These are phyloP conservation scores for Metschnikowia drakensbergensis DNA, from an alignment of 805 yeast genomes.

Conservation along the genomic window DNA sequence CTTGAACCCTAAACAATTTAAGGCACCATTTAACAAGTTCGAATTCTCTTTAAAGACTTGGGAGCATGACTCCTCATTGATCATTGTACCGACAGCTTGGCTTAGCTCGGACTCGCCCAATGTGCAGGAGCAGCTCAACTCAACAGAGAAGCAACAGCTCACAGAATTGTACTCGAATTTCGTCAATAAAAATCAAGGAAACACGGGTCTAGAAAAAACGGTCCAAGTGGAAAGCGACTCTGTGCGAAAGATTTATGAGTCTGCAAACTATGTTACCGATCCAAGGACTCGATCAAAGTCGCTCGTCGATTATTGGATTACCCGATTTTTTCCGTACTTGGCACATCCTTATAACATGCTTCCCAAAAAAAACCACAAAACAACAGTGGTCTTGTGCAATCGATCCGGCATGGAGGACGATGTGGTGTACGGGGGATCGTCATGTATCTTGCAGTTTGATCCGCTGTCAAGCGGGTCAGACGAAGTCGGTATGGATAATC, in stretches of 20 bases:
- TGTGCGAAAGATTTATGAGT: not conserved
- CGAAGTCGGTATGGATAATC: conserved; percentile 31
- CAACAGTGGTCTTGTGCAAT: conserved; percentile 55
- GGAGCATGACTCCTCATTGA: conserved; percentile 46
- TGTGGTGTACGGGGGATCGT: conserved; percentile 65
- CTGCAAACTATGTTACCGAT: not conserved
- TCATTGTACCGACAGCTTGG: conserved; percentile 89
- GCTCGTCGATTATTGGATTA: conserved; percentile 65
- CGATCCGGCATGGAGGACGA: conserved; percentile 75
- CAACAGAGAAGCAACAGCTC: not conserved
- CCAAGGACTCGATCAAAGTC: conserved; percentile 12
- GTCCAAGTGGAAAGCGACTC: not conserved
- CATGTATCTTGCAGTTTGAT: conserved; percentile 53
- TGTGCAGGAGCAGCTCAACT: conserved; percentile 15
- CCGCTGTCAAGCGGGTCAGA: conserved; percentile 24
- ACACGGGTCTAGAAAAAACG: too few species aligned
- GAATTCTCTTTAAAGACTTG: conserved; percentile 64
- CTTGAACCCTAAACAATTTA: conserved; percentile 78
- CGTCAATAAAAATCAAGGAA: not conserved
- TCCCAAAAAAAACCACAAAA: conserved; percentile 21
- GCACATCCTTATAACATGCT: conserved; percentile 29
- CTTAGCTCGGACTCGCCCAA: conserved; percentile 50
- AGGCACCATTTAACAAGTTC: conserved; percentile 69
- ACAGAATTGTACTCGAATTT: not conserved
- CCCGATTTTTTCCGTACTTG: conserved; percentile 63